phyloP scores from a whole-genome alignment of 345 rosid genomes.

The Hirschfeldia incana region DNA sequence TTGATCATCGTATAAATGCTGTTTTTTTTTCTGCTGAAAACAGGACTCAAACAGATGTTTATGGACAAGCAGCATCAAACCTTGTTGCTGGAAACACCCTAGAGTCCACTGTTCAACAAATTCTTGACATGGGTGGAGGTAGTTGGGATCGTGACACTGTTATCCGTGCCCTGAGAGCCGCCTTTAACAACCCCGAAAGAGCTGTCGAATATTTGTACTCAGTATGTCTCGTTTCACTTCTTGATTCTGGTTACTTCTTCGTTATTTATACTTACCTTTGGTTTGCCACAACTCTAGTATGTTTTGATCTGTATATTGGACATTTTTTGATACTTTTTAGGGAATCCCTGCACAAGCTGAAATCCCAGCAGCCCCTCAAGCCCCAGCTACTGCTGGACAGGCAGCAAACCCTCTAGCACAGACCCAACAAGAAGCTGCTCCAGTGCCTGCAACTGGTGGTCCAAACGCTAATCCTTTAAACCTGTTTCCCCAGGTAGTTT shows the following conservation, averaged over 20 bases:
- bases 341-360: constrained; percentile 48
- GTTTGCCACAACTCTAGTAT: neutral
- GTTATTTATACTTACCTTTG: neutral
- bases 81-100: constrained; percentile 84
- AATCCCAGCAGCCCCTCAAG: constrained; percentile 36
- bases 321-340: constrained; percentile 11
- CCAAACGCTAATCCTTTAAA: constrained; percentile 43
- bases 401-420: constrained; percentile 36
- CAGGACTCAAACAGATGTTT: constrained; percentile 66
- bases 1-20: neutral
- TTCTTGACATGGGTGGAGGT: constrained; percentile 98
- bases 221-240: constrained; percentile 46
- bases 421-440: constrained; percentile 37
- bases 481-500: constrained; percentile 41
- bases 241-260: neutral
- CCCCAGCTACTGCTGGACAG: constrained; percentile 38
- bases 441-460: constrained; percentile 36
- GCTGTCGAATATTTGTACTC: constrained; percentile 96
- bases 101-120: constrained; percentile 83
- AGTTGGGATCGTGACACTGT: constrained; percentile 91
- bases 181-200: constrained; percentile 93
- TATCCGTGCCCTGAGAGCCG: constrained; percentile 89
- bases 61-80: constrained; percentile 95
- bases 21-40: constrained; percentile 6
- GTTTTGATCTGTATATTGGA: neutral